Evolutionary conservation across 768 basidiomycete species (phyloP).

Genomic region (Hypsizygus marmoreus): DNA sequence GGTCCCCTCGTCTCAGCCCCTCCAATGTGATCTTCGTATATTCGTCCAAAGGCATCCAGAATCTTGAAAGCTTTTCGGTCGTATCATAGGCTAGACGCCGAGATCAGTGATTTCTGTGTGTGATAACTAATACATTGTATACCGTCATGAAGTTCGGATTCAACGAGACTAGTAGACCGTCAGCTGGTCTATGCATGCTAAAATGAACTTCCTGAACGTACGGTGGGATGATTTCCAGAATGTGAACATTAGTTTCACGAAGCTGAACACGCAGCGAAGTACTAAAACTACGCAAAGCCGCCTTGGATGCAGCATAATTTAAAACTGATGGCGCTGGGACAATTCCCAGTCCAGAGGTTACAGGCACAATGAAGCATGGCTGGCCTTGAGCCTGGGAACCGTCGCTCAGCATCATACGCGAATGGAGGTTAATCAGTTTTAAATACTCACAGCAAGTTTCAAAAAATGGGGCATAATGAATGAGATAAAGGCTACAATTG

Average conservation of each 20-base stretch:
- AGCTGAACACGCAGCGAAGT: constrained; percentile 50
- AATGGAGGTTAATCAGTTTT: not conserved
- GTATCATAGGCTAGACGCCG: constrained; percentile 49
- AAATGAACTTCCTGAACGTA: constrained; percentile 35
- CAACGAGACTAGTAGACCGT: constrained; percentile 45
- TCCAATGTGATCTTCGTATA: constrained; percentile 39
- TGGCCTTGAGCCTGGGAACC: constrained; percentile 40
- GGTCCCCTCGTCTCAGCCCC: constrained; percentile 28
- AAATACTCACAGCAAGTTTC: constrained; percentile 46
- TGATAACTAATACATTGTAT: not conserved
- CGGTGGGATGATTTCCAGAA: constrained; percentile 62
- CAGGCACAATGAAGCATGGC: constrained; percentile 49
- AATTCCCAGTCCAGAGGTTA: constrained; percentile 56
- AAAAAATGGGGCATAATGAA: constrained; percentile 57
- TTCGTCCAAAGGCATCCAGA: constrained; percentile 56
- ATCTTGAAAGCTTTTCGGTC: constrained; percentile 44
- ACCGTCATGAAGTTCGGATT: constrained; percentile 66
- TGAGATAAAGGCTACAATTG: constrained; percentile 48
- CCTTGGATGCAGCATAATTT: constrained; percentile 60
- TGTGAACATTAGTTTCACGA: constrained; percentile 48
- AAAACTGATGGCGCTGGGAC: constrained; percentile 41
- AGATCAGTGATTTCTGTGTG: not conserved
- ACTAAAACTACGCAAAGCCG: constrained; percentile 55
- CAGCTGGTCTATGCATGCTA: not conserved
- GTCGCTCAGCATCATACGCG: not conserved